Percentiles rank a stretch among this genome's conserved stretches.
Evolutionary conservation across 73 alveolate species (phyloP).

Genomic region (Stentor roeselii): DNA sequence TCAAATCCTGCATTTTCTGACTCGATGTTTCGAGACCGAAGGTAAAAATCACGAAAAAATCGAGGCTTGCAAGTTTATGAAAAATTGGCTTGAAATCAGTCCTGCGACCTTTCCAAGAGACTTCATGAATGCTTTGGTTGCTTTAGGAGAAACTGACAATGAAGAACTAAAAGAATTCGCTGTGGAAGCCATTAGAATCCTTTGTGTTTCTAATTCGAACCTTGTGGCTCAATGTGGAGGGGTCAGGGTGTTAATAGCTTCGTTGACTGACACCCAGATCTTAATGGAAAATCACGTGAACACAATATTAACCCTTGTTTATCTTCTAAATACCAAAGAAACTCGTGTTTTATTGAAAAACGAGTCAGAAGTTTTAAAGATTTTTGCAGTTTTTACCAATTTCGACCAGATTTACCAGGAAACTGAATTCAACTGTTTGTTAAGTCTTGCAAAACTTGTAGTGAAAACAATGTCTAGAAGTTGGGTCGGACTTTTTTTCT

Average conservation of each 20-base stretch:
- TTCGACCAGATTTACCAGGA: not conserved
- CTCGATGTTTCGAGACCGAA: not conserved
- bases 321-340: not conserved
- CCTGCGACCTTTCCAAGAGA: not conserved
- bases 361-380: not conserved
- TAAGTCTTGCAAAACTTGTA: not conserved
- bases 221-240: not conserved
- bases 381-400: conserved; percentile 3
- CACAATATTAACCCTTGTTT: not conserved
- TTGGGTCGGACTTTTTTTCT: conserved; percentile 2
- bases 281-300: not conserved
- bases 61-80: conserved; percentile 13
- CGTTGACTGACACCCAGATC: not conserved
- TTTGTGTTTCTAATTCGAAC: not conserved
- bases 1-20: not conserved
- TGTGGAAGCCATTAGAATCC: not conserved
- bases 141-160: not conserved
- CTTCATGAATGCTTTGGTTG: not conserved
- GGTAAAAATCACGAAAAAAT: not conserved
- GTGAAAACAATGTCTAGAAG: not conserved
- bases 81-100: not conserved
- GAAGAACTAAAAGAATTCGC: conserved; percentile 21
- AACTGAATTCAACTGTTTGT: not conserved
- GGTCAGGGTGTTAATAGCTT: not conserved
- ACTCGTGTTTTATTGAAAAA: not conserved